Evolutionary conservation across 2,329 filamentous ascomycete species (phyloP).

Genomic region (Pseudocercospora fijiensis): DNA sequence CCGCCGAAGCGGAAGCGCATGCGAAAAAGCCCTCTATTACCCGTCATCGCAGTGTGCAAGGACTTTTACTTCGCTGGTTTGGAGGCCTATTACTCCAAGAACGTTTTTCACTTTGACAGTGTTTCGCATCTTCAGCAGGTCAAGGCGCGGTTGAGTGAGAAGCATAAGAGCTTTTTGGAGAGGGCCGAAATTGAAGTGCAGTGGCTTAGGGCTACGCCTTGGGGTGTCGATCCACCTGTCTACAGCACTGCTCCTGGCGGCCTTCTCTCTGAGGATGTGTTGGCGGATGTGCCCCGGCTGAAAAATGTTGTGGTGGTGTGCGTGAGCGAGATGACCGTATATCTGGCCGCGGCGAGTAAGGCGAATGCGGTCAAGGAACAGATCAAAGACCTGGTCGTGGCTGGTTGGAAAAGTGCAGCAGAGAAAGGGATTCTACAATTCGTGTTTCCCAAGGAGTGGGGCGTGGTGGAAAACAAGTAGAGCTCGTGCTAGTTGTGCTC

Average conservation of each 20-base stretch:
- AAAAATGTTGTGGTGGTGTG: constrained; percentile 3
- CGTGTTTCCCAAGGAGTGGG: constrained; percentile 14
- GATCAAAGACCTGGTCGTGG: background rate
- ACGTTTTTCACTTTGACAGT: constrained; percentile 13
- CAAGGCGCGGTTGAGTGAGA: background rate
- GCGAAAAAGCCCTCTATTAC: constrained; percentile 10
- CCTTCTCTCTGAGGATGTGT: background rate
- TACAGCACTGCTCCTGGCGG: background rate
- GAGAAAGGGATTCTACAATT: background rate
- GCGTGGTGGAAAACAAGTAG: background rate
- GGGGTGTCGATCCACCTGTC: background rate
- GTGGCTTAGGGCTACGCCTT: background rate
- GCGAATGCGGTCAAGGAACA: constrained; percentile 8
- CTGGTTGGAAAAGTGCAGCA: background rate
- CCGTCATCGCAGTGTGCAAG: constrained; percentile 10
- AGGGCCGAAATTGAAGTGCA: constrained; percentile 4
- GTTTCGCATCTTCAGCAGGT: constrained; percentile 1
- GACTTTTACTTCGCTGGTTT: constrained; percentile 16
- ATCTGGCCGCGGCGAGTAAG: constrained; percentile 4
- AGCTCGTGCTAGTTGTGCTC: background rate
- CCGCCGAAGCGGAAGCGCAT: constrained; percentile 1
- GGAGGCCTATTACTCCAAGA: constrained; percentile 12
- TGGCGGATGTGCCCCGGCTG: constrained; percentile 2
- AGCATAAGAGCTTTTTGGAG: constrained; percentile 5
- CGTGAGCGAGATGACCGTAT: background rate